Evolutionary conservation across 305 asterid species (phyloP), one percentile per base, ranked within the genome.

Genomic region (Solanum chacoense): DNA sequence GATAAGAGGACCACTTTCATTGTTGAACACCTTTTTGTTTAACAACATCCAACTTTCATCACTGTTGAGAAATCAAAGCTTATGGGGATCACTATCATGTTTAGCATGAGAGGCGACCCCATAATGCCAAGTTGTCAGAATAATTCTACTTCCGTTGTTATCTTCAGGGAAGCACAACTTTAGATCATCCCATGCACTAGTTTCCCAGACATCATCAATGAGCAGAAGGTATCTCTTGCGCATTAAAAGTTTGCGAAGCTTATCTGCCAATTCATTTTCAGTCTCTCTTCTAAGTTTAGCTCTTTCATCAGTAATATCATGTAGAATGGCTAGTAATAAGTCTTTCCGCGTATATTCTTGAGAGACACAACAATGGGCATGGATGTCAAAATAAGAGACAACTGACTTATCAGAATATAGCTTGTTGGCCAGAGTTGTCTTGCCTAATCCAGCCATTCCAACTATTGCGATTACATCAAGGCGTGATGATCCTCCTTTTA

Each of bases 21-120:
- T 16, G 3, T 67, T 45, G 84, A 87, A 80, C 50, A 79, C 42
- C 76, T 80, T 87, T 8, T 31, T 75, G 63, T 45, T 84, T 31
- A 93, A 90, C 1, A 91, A 91, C 67, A 40, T 4, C 93, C 91
- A 90, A 42, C 94, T 87, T 84, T 90, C 90, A 0, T 91, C 88
- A 3, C 4, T 4, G 1, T 63, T 80, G 12, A 91, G 74, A 24
- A 88, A 87, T 4, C 89, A 69, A 38, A 93, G 84, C 14, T 6
- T 9, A 87, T 85, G 87, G 34, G 89, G 89, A 1, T n/a, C 42
- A 9, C 89, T 84, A 16, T 5, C 24, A 28, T 9, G 42, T 37
- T 29, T 88, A 8, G 89, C 92, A 29, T 37, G 31, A 2, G 9
- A 7, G 1, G 91, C 91, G 7, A 93, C 85, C 6, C 2, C 40